Evolutionary conservation across 1,284 basidiomycete genomes (phyloP), one percentile per base, ranked within the genome.

Genomic region (Coniferiporia sulphurascens): DNA sequence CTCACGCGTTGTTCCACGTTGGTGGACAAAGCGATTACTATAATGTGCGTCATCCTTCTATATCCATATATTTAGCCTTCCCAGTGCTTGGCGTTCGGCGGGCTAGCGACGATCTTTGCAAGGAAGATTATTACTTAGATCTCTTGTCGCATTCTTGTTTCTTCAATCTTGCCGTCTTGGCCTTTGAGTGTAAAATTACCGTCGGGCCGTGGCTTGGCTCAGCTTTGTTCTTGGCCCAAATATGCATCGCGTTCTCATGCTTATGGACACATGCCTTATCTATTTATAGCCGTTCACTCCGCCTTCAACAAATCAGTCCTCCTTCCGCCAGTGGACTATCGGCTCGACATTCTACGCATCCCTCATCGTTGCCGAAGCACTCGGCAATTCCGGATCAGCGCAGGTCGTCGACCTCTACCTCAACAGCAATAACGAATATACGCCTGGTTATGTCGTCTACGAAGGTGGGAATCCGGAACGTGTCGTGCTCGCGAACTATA

Each of bases 401-500:
- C 68, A 63, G 41, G 60, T 71, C 46, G 60, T 65, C 1, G 70
- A 70, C 55, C 61, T 70, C 8, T 52, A 22, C 21, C 17, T 61
- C 48, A 65, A 67, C 62, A 48, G 52, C 41, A 56, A 60, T 48
- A 60, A 65, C 58, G 52, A 53, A 49, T 62, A 54, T 52, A 65
- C 64, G 19, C 67, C 67, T 22, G 65, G 61, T n/a, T 69, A 68
- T 51, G 66, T 56, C 27, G 60, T 71, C 56, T 71, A 70, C 61
- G 68, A 70, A 52, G 55, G 66, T 52, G 66, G 66, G 19, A 60
- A 48, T 13, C 65, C 69, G 3, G 53, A 62, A 9, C 62, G 68
- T n/a, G 62, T 71, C 36, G 67, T 64, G 6, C 61, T 71, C 15
- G 63, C 70, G 62, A 71, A 71, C 63, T 69, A 60, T 52, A 59